Evolutionary conservation across 305 asterid genomes (phyloP).

Genomic region (Solanum aculeatissimum): DNA sequence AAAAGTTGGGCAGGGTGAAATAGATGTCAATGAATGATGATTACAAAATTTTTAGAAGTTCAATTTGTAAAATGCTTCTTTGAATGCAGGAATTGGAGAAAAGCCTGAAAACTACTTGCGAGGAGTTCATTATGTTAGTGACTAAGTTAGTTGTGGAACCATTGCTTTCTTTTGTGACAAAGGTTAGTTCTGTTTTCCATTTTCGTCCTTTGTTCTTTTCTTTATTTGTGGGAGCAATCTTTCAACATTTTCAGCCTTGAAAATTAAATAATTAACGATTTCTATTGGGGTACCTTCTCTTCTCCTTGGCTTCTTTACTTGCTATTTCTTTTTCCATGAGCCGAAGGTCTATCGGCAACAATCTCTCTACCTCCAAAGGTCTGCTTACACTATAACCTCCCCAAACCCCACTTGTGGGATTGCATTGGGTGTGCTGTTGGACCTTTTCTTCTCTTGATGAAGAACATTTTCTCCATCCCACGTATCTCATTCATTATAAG

Average conservation of each 20-base stretch:
- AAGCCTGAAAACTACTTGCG: conserved; percentile 92
- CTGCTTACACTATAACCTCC: neutral
- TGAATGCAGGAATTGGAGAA: conserved; percentile 88
- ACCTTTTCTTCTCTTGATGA: neutral
- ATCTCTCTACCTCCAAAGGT: neutral
- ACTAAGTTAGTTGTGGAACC: conserved; percentile 98
- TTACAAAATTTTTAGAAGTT: neutral
- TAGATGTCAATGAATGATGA: neutral
- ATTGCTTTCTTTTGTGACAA: conserved; percentile 87
- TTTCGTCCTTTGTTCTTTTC: neutral
- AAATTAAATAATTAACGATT: neutral
- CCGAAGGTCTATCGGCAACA: neutral
- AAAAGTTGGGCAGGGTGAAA: neutral
- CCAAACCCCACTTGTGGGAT: neutral
- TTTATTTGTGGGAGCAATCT: neutral
- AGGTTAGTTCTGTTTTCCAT: conserved; percentile 39
- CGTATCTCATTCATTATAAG: neutral
- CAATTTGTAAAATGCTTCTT: conserved; percentile 3
- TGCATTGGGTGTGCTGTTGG: neutral
- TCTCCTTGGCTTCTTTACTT: neutral
- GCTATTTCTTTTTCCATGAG: neutral
- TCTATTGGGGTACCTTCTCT: neutral
- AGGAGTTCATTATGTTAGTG: conserved; percentile 95
- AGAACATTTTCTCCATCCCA: neutral
- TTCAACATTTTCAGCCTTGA: neutral